Conservation (phyloP, 371 early-diverging fungal genomes). For the Mucor racemosus region DNA sequence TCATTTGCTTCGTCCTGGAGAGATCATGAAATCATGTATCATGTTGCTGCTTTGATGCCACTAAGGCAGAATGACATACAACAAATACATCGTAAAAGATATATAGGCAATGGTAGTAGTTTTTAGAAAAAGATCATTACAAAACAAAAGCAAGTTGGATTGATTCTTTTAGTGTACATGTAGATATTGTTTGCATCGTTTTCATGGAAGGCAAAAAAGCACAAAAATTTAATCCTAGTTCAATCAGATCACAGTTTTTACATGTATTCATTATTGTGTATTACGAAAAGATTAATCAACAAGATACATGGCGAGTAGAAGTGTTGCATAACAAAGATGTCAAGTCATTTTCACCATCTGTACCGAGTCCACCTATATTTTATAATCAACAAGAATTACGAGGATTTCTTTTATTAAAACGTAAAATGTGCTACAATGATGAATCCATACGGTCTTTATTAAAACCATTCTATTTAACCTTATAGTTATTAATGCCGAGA, state of each 20-base stretch:
- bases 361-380: constrained; percentile 71
- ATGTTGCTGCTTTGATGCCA: constrained; percentile 82
- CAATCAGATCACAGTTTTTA: constrained; percentile 73
- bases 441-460: too few relatives aligned
- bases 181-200: constrained; percentile 78
- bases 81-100: constrained; percentile 83
- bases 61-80: constrained; percentile 70
- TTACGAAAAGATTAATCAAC: constrained; percentile 44
- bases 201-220: constrained; percentile 61
- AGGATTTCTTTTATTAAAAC: constrained; percentile 66
- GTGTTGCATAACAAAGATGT: constrained; percentile 65
- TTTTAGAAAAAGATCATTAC: too few relatives aligned
- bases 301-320: constrained; percentile 53
- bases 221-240: constrained; percentile 63
- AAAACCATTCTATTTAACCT: not conserved
- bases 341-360: constrained; percentile 62
- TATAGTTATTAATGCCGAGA: constrained; percentile 74
- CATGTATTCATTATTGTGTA: constrained; percentile 74
- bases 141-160: not conserved
- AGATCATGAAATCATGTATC: constrained; percentile 88
- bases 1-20: constrained; percentile 78
- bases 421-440: constrained; percentile 24
- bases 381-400: constrained; percentile 47
- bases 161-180: not conserved
- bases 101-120: constrained; percentile 81